phyloP scores from a whole-genome alignment of 2,329 filamentous ascomycete species.

The Fusarium torulosum region DNA sequence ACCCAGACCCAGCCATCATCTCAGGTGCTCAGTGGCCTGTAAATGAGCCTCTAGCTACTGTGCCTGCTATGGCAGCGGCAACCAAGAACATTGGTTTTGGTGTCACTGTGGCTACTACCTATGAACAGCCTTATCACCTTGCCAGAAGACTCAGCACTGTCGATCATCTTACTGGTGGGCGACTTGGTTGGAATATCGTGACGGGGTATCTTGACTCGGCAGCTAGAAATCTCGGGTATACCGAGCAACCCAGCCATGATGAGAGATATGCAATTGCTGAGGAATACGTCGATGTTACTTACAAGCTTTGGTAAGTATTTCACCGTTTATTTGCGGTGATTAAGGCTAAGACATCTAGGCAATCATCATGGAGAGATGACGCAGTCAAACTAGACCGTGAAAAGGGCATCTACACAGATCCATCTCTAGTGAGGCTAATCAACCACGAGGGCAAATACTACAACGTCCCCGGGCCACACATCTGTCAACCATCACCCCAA shows the following conservation, averaged over 20 bases:
- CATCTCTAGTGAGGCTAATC: slow-evolving; percentile 70
- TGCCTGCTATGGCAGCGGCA: slow-evolving; percentile 77
- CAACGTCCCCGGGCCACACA: slow-evolving; percentile 73
- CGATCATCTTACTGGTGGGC: slow-evolving; percentile 75
- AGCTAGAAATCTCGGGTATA: slow-evolving; percentile 72
- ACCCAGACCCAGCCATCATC: slow-evolving; percentile 68
- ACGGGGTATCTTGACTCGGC: slow-evolving; percentile 79
- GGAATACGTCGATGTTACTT: slow-evolving; percentile 73
- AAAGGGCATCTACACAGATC: slow-evolving; percentile 67
- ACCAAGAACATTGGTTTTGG: slow-evolving; percentile 78
- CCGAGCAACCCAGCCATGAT: slow-evolving; percentile 71
- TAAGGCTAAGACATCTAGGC: not conserved
- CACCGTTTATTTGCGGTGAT: rapidly evolving
- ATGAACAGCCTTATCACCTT: slow-evolving; percentile 77
- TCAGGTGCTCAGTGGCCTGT: slow-evolving; percentile 78
- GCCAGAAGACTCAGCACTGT: slow-evolving; percentile 74
- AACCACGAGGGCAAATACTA: slow-evolving; percentile 75
- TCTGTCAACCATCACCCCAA: slow-evolving; percentile 75
- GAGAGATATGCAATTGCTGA: slow-evolving; percentile 73
- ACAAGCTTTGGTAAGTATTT: slow-evolving; percentile 68
- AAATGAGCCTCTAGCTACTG: slow-evolving; percentile 74
- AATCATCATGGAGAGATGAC: slow-evolving; percentile 76
- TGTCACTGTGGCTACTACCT: slow-evolving; percentile 77
- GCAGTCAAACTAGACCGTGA: slow-evolving; percentile 72
- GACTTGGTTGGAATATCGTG: slow-evolving; percentile 66